Base-by-base conservation (phyloP, 257 asterid species). In the Petrea volubilis region DNA sequence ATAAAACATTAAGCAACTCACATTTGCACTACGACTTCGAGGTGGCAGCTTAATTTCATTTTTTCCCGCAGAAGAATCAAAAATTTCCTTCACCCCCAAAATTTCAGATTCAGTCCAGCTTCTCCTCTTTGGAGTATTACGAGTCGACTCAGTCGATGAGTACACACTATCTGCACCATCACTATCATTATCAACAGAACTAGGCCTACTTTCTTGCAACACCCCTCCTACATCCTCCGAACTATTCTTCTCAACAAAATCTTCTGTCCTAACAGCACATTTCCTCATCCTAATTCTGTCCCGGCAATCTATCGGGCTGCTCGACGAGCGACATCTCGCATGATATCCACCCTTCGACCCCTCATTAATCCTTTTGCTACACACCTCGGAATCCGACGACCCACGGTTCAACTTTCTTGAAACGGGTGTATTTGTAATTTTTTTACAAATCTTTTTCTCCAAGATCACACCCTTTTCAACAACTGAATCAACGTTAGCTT, bases 21-120 rank as follows among this genome's bases (percentile, higher is more conserved):
- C 97, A 80, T 74, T 81, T 40, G 92, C 84, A 55, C 96, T 89
- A 15, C 68, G 80, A 60, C 81, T 64, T 58, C 80, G 72, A 53
- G 79, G 72, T 5, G 77, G 60, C 17, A 82, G 70, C 60, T 62
- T 87, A 34, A 68, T 79, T 47, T 83, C 86, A 1, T 77, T 77
- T 65, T 82, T 88, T 33, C 43, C 73, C 59, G 62, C 81, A 0
- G 92, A 83, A 50, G 96, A 86, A 72, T 83, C 85, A 49, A 79
- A 85, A 43, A 85, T 83, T 38, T 85, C 86, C 66, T 85, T 82
- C 2, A 74, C 81, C 28, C 81, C 83, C 44, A 80, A 57, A 36
- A 81, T 78, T n/a, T 89, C 93, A 0, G 92, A 82, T 33, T 83
- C 86, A 3, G 73, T 82, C 97, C 97, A 91, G 85, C 96, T 89